These are phyloP conservation scores for Ascobolus immersus DNA, from an alignment of 495 filamentous ascomycete species.

Conservation along the genomic window DNA sequence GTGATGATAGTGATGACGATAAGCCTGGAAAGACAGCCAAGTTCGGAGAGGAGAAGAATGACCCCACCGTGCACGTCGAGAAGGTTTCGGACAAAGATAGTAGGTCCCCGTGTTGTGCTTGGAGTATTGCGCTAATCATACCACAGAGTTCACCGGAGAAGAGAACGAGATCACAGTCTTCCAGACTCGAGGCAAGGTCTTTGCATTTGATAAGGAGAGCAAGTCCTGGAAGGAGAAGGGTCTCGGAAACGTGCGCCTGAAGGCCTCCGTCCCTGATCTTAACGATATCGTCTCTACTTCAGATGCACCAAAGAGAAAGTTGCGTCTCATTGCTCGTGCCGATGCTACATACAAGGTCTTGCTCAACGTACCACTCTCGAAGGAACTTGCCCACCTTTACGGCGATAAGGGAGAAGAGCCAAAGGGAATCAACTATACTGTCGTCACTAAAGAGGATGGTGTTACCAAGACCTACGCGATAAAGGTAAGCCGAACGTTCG, in stretches of 20 bases:
- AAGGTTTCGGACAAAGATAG: constrained; percentile 16
- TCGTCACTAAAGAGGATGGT: too few species aligned
- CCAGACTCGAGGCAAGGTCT: constrained; percentile 38
- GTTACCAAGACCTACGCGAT: too few species aligned
- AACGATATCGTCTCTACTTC: constrained; percentile 14
- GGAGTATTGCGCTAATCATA: background rate
- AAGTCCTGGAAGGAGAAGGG: constrained; percentile 48
- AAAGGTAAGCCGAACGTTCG: too few species aligned
- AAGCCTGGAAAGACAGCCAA: constrained; percentile 21
- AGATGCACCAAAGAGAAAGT: constrained; percentile 16
- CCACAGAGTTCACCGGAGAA: constrained; percentile 40
- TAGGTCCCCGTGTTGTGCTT: background rate
- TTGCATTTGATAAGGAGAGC: constrained; percentile 27
- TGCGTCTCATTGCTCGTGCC: constrained; percentile 43
- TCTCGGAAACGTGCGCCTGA: constrained; percentile 39
- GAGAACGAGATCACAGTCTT: constrained; percentile 24
- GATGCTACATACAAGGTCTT: constrained; percentile 39
- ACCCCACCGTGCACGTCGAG: too few species aligned
- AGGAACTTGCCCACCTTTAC: constrained; percentile 13
- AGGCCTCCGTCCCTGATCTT: constrained; percentile 12
- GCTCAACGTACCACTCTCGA: constrained; percentile 39
- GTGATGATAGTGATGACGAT: constrained; percentile 21
- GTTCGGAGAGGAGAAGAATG: constrained; percentile 22
- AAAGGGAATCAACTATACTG: background rate
- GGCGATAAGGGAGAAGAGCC: background rate